These are phyloP conservation scores for Physcomitrium patens DNA, from an alignment of 225 moss, liverwort and hornwort genomes.

Conservation along the genomic window DNA sequence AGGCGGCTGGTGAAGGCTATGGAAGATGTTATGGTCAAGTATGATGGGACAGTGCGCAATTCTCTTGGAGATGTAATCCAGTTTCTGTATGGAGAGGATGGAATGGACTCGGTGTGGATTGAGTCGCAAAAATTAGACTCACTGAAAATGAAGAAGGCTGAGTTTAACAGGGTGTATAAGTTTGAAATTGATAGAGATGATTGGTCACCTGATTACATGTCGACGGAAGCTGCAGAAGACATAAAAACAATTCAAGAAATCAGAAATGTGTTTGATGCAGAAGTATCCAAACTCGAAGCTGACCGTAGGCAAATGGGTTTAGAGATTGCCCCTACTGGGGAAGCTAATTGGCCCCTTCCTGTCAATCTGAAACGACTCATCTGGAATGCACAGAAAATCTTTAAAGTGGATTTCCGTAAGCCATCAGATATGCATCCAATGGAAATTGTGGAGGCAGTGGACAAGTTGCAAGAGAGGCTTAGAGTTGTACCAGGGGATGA, in stretches of 20 bases:
- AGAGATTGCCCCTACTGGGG: constrained; percentile 68
- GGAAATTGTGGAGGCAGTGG: constrained; percentile 81
- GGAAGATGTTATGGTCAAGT: constrained; percentile 85
- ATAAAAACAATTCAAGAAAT: constrained; percentile 73
- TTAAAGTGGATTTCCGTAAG: constrained; percentile 68
- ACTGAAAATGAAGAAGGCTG: constrained; percentile 68
- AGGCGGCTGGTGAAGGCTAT: constrained; percentile 77
- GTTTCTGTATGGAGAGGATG: constrained; percentile 76
- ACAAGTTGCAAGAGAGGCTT: constrained; percentile 93
- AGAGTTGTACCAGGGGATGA: constrained; percentile 98
- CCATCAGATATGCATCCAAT: constrained; percentile 78
- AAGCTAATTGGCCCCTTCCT: constrained; percentile 59
- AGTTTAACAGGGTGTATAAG: constrained; percentile 64
- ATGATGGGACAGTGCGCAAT: constrained; percentile 76
- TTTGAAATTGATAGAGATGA: constrained; percentile 73
- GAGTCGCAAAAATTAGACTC: constrained; percentile 70
- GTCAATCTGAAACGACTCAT: constrained; percentile 71
- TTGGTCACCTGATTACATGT: constrained; percentile 81
- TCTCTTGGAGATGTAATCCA: constrained; percentile 76
- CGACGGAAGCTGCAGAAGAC: constrained; percentile 67
- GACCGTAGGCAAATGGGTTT: constrained; percentile 67
- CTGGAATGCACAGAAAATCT: constrained; percentile 80
- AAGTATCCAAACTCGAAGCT: constrained; percentile 63
- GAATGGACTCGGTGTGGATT: constrained; percentile 85
- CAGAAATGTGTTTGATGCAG: constrained; percentile 75